A percentile compares a stretch with the other conserved stretches of the same genome.
Conservation (phyloP, 768 basidiomycete genomes). For the Sporobolomyces phaffii region DNA sequence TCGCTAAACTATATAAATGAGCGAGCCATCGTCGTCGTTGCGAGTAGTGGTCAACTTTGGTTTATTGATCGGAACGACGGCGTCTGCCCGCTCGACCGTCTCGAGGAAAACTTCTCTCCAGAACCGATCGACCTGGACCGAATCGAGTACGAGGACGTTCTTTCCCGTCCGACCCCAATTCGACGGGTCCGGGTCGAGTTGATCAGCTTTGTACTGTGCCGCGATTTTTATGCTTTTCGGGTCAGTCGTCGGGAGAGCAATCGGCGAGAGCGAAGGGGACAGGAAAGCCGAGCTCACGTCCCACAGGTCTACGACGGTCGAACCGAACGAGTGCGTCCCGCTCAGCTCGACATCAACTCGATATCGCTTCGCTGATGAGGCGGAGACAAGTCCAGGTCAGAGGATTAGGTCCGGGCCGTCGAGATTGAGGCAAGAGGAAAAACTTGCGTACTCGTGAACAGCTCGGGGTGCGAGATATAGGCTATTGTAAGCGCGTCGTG, state of each 20-base stretch:
- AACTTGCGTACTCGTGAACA: conserved; percentile 56
- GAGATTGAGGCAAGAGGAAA: too few species aligned
- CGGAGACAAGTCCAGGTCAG: background rate
- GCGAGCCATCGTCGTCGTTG: too few species aligned
- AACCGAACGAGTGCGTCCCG: conserved; percentile 62
- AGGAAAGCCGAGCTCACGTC: conserved; percentile 39
- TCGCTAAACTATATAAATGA: too few species aligned
- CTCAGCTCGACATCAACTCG: conserved; percentile 74
- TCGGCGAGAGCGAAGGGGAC: background rate
- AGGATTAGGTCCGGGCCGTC: too few species aligned
- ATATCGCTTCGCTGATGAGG: conserved; percentile 44
- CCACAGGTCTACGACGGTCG: conserved; percentile 76
- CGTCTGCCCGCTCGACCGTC: conserved; percentile 12
- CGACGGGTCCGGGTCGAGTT: background rate
- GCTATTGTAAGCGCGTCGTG: conserved; percentile 79
- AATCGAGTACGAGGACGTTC: conserved; percentile 27
- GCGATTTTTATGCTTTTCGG: too few species aligned
- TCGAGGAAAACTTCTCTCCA: conserved; percentile 17
- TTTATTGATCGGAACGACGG: conserved; percentile 20
- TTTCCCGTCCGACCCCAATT: conserved; percentile 27
- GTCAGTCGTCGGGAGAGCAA: background rate
- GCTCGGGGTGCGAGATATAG: conserved; percentile 63
- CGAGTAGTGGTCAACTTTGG: too few species aligned
- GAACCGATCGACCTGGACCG: conserved; percentile 13
- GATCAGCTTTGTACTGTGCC: conserved; percentile 14